Evolutionary conservation across 2,329 filamentous ascomycete species (phyloP).

Genomic region (Keithomyces neogunnii): DNA sequence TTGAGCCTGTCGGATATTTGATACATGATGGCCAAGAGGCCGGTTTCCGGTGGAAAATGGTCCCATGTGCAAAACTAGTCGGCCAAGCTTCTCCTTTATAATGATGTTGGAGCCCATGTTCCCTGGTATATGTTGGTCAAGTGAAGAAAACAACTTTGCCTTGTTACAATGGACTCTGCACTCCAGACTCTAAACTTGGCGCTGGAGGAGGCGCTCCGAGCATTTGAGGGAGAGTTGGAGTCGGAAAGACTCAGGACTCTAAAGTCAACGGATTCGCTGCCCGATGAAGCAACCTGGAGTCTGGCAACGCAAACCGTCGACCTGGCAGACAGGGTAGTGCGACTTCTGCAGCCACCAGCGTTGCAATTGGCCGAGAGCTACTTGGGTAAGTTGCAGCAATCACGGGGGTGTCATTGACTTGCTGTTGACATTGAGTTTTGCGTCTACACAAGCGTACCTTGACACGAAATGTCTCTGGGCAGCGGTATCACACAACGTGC

Average conservation of each 20-base stretch:
- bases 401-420: too few species aligned
- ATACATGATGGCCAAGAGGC: too few species aligned
- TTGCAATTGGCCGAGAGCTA: slow-evolving; percentile 4
- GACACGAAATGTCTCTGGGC: slow-evolving; percentile 5
- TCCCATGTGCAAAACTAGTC: too few species aligned
- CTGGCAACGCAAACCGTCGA: slow-evolving; percentile 3
- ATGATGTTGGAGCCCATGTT: too few species aligned
- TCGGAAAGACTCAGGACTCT: neutral
- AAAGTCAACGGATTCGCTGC: neutral
- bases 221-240: neutral
- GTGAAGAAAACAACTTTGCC: neutral
- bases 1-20: too few species aligned
- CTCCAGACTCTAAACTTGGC: neutral
- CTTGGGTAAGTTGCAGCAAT: neutral
- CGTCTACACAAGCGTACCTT: neutral
- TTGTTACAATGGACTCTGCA: neutral
- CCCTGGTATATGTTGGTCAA: neutral
- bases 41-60: too few species aligned
- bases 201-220: neutral
- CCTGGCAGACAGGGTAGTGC: slow-evolving; percentile 3
- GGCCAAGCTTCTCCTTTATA: too few species aligned
- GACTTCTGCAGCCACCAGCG: slow-evolving; percentile 3
- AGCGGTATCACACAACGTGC: slow-evolving; percentile 3
- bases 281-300: neutral
- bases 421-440: too few species aligned